Percentiles rank a stretch among this genome's conserved stretches.
Conservation (phyloP, 2,329 filamentous ascomycete species). For the Exophiala sp. region DNA sequence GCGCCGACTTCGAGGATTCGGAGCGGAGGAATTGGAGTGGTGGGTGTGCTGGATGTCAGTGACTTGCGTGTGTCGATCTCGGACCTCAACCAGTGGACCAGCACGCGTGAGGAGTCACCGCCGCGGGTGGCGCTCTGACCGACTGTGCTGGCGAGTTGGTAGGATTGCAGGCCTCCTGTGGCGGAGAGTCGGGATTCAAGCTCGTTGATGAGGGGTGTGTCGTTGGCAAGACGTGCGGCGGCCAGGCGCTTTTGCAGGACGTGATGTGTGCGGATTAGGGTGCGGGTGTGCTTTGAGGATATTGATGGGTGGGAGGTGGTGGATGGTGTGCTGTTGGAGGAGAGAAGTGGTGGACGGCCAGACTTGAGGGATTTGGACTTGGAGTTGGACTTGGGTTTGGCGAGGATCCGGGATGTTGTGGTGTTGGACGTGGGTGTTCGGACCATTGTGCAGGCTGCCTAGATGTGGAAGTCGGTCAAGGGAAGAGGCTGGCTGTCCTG, state of each 20-base stretch:
- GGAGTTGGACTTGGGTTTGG: neutral
- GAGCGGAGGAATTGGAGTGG: constrained; percentile 34
- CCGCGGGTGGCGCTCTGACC: constrained; percentile 60
- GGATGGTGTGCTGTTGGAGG: neutral
- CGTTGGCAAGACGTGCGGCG: constrained; percentile 48
- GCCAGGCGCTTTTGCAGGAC: constrained; percentile 56
- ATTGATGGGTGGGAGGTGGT: constrained; percentile 2
- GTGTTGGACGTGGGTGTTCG: too few relatives aligned
- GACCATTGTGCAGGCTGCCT: too few relatives aligned
- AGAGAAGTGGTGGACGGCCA: constrained; percentile 21
- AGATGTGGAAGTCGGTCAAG: too few relatives aligned
- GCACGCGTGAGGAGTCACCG: constrained; percentile 59
- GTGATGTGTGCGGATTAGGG: constrained; percentile 59
- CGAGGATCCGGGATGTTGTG: too few relatives aligned
- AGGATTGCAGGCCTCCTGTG: constrained; percentile 58
- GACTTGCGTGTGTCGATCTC: constrained; percentile 12
- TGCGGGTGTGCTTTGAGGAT: constrained; percentile 53
- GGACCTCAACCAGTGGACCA: constrained; percentile 56
- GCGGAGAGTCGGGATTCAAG: constrained; percentile 51
- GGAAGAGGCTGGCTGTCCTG: too few relatives aligned
- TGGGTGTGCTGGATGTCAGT: neutral
- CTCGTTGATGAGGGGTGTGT: constrained; percentile 38
- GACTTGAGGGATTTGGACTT: constrained; percentile 11
- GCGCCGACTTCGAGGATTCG: constrained; percentile 86
- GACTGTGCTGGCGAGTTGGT: constrained; percentile 61